phyloP scores from a whole-genome alignment of 2,329 filamentous ascomycete species.

The Trichophyton verrucosum region DNA sequence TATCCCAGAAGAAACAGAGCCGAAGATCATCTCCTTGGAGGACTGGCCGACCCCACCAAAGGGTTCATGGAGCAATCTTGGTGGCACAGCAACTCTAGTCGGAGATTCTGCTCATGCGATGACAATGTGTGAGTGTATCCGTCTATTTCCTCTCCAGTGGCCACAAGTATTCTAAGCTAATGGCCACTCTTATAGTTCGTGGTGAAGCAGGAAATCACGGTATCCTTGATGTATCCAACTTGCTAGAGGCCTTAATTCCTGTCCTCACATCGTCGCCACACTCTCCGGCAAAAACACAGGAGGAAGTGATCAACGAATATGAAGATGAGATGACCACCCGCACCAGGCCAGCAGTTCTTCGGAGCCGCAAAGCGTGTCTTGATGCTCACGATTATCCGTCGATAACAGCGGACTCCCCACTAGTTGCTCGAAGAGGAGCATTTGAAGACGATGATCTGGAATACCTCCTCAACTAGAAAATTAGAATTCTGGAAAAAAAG shows the following conservation, averaged over 20 bases:
- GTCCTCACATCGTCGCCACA: constrained; percentile 14
- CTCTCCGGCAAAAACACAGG: constrained; percentile 16
- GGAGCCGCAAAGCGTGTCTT: constrained; percentile 41
- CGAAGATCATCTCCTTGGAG: constrained; percentile 36
- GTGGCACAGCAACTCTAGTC: constrained; percentile 36
- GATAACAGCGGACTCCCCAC: constrained; percentile 29
- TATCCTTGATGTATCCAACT: constrained; percentile 40
- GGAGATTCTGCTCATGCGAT: constrained; percentile 48
- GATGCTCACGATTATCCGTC: constrained; percentile 42
- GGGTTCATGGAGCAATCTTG: constrained; percentile 23
- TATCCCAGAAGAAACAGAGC: constrained; percentile 32
- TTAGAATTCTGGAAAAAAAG: constrained; percentile 10
- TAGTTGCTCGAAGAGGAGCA: constrained; percentile 26
- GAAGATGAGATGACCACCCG: constrained; percentile 36
- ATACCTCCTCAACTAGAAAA: not conserved
- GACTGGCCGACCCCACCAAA: constrained; percentile 37
- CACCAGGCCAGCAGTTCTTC: constrained; percentile 36
- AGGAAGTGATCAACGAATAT: constrained; percentile 25
- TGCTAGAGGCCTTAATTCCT: constrained; percentile 25
- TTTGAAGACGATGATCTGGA: constrained; percentile 5
- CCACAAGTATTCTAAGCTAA: not conserved
- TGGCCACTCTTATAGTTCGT: constrained; percentile 31
- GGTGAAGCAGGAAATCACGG: constrained; percentile 49
- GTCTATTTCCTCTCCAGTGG: not conserved
- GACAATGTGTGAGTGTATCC: constrained; percentile 43